Evolutionary conservation across 805 yeast genomes (phyloP).

Genomic region (Kockiozyma suomiensis): DNA sequence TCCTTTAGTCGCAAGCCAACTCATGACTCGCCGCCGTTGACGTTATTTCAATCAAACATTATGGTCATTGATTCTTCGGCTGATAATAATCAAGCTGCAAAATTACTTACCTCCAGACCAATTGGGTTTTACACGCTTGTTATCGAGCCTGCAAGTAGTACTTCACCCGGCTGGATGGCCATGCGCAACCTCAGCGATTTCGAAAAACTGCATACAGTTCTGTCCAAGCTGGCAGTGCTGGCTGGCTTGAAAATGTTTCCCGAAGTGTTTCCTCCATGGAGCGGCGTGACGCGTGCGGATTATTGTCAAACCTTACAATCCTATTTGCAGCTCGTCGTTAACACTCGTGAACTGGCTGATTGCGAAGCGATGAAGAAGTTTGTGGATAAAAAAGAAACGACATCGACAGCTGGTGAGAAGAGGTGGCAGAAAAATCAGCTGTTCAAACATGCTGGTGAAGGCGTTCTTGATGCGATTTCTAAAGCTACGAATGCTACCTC

Average conservation of each 20-base stretch:
- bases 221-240: constrained; percentile 32
- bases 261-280: constrained; percentile 33
- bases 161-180: constrained; percentile 36
- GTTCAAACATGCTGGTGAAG: constrained; percentile 30
- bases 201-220: constrained; percentile 30
- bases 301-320: constrained; percentile 30
- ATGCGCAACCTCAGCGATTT: constrained; percentile 33
- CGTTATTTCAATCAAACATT: constrained; percentile 22
- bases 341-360: constrained; percentile 34
- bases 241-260: constrained; percentile 34
- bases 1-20: constrained; percentile 14
- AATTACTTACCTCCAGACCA: constrained; percentile 20
- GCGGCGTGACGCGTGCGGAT: constrained; percentile 27
- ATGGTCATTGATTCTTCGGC: constrained; percentile 31
- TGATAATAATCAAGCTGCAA: constrained; percentile 17
- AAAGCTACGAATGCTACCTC: constrained; percentile 24
- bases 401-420: constrained; percentile 22
- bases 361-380: constrained; percentile 37
- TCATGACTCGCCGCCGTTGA: constrained; percentile 9
- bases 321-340: constrained; percentile 33
- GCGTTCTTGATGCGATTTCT: constrained; percentile 31
- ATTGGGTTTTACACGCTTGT: constrained; percentile 32
- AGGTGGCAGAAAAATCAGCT: constrained; percentile 28
- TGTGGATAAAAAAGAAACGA: constrained; percentile 33
- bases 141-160: constrained; percentile 31